A percentile compares a stretch with the other conserved stretches of the same genome.
These are phyloP conservation scores for Haematococcus lacustris DNA, from an alignment of 139 green algal genomes.

Conservation along the genomic window DNA sequence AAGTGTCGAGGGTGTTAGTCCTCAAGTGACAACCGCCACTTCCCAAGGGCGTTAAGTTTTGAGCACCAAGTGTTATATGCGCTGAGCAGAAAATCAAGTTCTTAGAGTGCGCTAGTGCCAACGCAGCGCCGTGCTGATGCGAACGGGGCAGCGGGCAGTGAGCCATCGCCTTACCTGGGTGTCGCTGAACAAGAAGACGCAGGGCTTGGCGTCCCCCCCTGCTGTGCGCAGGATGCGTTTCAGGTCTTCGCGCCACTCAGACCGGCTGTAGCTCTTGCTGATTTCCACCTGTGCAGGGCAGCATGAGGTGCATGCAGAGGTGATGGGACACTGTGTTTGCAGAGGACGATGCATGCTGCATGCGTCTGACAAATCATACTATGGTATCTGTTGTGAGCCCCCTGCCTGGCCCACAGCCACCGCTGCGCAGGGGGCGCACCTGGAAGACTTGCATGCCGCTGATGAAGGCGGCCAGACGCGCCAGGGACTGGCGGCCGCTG, in stretches of 20 bases:
- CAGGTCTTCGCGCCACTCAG: slow-evolving; percentile 68
- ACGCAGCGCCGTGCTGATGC: neutral
- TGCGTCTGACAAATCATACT: neutral
- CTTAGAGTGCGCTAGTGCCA: neutral
- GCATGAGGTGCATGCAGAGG: neutral
- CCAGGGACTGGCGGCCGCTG: slow-evolving; percentile 57
- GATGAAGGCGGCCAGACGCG: slow-evolving; percentile 59
- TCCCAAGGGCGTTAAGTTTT: neutral
- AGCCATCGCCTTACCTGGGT: slow-evolving; percentile 34
- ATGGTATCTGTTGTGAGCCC: neutral
- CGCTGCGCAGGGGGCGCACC: slow-evolving; percentile 8
- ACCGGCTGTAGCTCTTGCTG: slow-evolving; percentile 57
- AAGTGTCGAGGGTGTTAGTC: too few relatives aligned
- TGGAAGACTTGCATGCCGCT: slow-evolving; percentile 56
- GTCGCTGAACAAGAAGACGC: slow-evolving; percentile 74
- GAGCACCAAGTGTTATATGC: neutral
- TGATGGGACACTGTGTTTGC: too few relatives aligned
- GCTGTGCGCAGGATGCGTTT: slow-evolving; percentile 51
- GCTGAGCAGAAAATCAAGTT: neutral
- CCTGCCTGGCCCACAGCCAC: neutral
- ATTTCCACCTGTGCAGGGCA: slow-evolving; percentile 57
- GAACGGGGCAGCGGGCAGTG: neutral
- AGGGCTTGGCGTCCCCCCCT: slow-evolving; percentile 44
- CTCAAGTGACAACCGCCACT: too few relatives aligned
- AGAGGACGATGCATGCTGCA: neutral